Base-by-base conservation (phyloP, 257 asterid genomes). In the Capsicum baccatum region DNA sequence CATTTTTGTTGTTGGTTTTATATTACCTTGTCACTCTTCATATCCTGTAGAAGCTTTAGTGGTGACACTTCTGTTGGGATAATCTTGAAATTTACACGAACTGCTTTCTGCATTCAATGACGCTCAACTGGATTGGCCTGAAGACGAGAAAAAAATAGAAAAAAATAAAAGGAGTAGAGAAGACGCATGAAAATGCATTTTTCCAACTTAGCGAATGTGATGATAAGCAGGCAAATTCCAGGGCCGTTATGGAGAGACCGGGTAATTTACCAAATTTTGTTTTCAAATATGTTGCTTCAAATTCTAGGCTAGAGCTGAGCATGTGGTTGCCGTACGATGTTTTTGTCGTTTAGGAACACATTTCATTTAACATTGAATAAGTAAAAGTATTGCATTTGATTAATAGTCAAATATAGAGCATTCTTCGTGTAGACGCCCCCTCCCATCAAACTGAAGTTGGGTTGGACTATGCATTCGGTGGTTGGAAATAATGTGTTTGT, bases 11-110 rank as follows among this genome's bases (percentile, higher is more conserved):
- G 59, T 73, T 73, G 60, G 39, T 19, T 52, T 76, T 21, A 15
- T 52, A 33, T 13, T 76, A 13, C 81, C 17, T 64, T 64, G 3
- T 1, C 42, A 33, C 26, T 76, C 26, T 76, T 52, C 39, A 68
- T 73, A 11, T 19, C 50, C 80, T 76, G 26, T 33, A 33, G 15
- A 26, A 52, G 81, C 62, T 50, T 42, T 73, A 6, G 39, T 73
- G 21, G 17, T 13, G 58, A 71, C 59, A 71, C 80, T 73, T 44
- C 9, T 44, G 55, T 70, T 73, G 60, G 81, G 62, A 74, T 50
- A 52, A 50, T 73, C n/a, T 73, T 21, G 80, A 74, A 13, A 50
- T 74, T 74, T 76, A 26, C 14, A 50, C 47, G 12, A 76, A 52
- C 63, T 48, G 8, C 26, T 52, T 50, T 76, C 48, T 13, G 81